Conservation (phyloP, 257 asterid genomes). For the Gardenia jasminoides region DNA sequence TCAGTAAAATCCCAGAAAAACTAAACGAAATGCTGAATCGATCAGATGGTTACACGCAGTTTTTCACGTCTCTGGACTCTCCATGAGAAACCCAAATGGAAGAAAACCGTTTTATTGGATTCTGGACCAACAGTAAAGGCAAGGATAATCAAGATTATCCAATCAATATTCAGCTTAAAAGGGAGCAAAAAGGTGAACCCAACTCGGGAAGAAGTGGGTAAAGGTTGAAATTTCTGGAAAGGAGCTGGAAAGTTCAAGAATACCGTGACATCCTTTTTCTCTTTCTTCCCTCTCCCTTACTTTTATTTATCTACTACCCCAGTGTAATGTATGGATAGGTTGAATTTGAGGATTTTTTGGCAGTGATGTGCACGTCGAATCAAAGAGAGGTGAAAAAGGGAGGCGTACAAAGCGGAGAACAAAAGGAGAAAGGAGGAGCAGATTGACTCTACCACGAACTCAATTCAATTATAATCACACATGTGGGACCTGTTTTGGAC, state of each 20-base stretch:
- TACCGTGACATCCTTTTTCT: neutral
- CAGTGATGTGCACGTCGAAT: neutral
- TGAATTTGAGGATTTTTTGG: too few species aligned
- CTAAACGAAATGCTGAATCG: neutral
- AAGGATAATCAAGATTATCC: neutral
- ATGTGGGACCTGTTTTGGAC: too few species aligned
- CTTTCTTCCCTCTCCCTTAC: neutral
- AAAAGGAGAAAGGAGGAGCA: neutral
- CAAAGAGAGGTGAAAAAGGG: neutral
- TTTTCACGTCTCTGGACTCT: constrained; percentile 2
- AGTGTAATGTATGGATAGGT: too few species aligned
- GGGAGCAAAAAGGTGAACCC: neutral
- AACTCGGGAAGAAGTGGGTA: neutral
- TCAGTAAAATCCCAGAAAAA: neutral
- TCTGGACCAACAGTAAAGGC: neutral
- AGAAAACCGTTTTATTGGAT: neutral
- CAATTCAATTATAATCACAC: too few species aligned
- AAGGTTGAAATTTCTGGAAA: constrained; percentile 13
- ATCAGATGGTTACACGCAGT: neutral
- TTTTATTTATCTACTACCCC: too few species aligned
- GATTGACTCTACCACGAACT: too few species aligned
- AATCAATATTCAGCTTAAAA: neutral
- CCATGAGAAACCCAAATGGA: constrained; percentile 10
- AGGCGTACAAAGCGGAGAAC: neutral
- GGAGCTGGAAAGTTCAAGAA: constrained; percentile 1